A percentile compares a stretch with the other conserved stretches of the same genome.
phyloP scores from a whole-genome alignment of 371 early-diverging fungal genomes.

The Hamiltosporidium tvaerminnensis region DNA sequence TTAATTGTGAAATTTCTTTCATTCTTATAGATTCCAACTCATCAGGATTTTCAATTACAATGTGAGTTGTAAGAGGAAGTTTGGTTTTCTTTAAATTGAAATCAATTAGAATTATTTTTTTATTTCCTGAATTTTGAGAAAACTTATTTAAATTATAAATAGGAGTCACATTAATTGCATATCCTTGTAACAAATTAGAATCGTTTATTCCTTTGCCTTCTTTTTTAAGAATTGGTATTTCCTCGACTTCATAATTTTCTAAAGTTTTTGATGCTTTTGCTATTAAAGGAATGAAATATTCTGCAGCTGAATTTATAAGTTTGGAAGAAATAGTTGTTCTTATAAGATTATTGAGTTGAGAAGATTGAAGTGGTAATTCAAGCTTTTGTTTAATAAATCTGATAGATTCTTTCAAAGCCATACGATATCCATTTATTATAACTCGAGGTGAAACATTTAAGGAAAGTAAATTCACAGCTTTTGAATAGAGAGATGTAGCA shows the following conservation, averaged over 20 bases:
- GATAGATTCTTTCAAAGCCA: constrained; percentile 92
- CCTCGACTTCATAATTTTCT: constrained; percentile 75
- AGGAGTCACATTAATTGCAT: constrained; percentile 87
- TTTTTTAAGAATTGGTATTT: constrained; percentile 91
- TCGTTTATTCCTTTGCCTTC: constrained; percentile 87
- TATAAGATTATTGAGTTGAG: neutral
- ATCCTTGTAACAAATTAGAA: constrained; percentile 73
- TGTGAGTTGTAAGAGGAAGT: constrained; percentile 88
- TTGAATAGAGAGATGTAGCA: constrained; percentile 80
- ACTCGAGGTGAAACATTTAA: constrained; percentile 92
- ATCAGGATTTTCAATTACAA: constrained; percentile 87
- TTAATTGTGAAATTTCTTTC: constrained; percentile 53
- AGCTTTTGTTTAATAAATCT: constrained; percentile 86
- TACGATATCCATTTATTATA: constrained; percentile 85
- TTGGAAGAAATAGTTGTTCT: neutral
- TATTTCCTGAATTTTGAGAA: constrained; percentile 53
- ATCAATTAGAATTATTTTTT: constrained; percentile 93
- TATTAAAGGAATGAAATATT: neutral
- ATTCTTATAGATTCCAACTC: constrained; percentile 88
- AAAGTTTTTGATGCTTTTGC: constrained; percentile 1
- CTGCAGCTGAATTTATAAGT: no score
- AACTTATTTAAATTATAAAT: constrained; percentile 39
- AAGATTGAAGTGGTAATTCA: constrained; percentile 57
- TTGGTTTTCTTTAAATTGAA: constrained; percentile 96
- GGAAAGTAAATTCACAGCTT: constrained; percentile 84